Conservation (phyloP, 2,329 filamentous ascomycete species). For the Aspergillus pseudotamarii region DNA sequence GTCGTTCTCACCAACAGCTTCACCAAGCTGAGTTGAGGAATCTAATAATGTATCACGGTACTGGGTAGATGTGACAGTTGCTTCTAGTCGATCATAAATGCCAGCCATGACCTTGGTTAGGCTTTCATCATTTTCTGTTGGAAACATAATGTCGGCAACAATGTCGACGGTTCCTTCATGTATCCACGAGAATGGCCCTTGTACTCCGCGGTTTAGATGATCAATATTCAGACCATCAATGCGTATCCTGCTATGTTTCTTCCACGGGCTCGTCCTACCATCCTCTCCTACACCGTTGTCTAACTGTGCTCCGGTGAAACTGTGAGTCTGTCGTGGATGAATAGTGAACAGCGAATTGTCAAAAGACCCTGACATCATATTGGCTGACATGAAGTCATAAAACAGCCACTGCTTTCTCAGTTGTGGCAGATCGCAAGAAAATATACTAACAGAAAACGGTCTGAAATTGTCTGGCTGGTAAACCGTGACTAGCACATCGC, state of each 20-base stretch:
- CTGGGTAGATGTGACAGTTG: slow-evolving; percentile 79
- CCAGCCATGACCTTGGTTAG: slow-evolving; percentile 95
- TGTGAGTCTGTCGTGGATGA: slow-evolving; percentile 87
- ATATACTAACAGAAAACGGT: slow-evolving; percentile 95
- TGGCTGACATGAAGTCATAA: slow-evolving; percentile 94
- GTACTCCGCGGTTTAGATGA: slow-evolving; percentile 88
- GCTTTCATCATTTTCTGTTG: slow-evolving; percentile 81
- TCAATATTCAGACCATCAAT: slow-evolving; percentile 95
- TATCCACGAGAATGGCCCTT: slow-evolving; percentile 97
- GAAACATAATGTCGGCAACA: slow-evolving; percentile 92
- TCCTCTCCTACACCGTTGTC: slow-evolving; percentile 60
- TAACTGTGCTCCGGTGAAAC: slow-evolving; percentile 68
- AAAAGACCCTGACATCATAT: slow-evolving; percentile 92
- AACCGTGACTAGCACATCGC: slow-evolving; percentile 87
- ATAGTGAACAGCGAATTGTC: slow-evolving; percentile 97
- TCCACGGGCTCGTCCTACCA: slow-evolving; percentile 76
- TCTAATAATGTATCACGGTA: slow-evolving; percentile 43
- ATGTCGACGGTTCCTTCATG: slow-evolving; percentile 97
- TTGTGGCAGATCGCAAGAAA: slow-evolving; percentile 89
- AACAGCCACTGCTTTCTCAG: slow-evolving; percentile 95
- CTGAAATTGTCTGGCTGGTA: slow-evolving; percentile 89
- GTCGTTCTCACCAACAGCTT: slow-evolving; percentile 46
- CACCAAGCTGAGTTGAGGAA: slow-evolving; percentile 26
- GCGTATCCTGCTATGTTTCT: slow-evolving; percentile 89
- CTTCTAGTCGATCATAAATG: slow-evolving; percentile 94